Evolutionary conservation across 2,329 filamentous ascomycete species (phyloP).

Genomic region (Cryphonectria parasitica): DNA sequence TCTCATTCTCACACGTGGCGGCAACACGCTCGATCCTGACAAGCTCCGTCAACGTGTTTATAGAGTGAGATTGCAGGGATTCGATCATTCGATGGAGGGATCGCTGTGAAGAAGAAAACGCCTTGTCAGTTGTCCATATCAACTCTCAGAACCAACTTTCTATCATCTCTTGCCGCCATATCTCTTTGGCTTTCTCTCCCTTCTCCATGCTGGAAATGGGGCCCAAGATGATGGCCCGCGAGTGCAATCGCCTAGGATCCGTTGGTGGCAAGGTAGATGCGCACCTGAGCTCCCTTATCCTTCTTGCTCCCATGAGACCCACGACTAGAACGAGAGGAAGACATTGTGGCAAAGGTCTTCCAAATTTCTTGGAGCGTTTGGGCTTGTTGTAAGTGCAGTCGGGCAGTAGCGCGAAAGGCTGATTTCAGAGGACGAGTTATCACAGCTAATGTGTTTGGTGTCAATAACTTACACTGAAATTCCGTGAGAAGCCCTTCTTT

Average conservation of each 20-base stretch:
- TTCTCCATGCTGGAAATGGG: background rate
- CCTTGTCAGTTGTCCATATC: background rate
- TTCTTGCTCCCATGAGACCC: slow-evolving; percentile 21
- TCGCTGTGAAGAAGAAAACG: slow-evolving; percentile 32
- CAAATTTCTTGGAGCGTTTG: background rate
- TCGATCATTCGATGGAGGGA: slow-evolving; percentile 60
- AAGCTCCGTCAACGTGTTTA: slow-evolving; percentile 75
- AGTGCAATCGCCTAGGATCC: background rate
- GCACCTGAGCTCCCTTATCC: slow-evolving; percentile 27
- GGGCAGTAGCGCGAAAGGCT: background rate
- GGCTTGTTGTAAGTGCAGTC: background rate
- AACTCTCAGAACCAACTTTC: background rate
- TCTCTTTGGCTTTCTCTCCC: background rate
- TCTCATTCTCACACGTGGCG: slow-evolving; percentile 58
- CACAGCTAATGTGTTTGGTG: background rate
- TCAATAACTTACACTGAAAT: background rate
- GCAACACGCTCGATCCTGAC: slow-evolving; percentile 72
- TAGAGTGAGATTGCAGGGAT: slow-evolving; percentile 66
- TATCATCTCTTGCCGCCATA: background rate
- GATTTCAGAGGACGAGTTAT: background rate
- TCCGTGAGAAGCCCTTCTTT: background rate
- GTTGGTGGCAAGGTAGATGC: background rate
- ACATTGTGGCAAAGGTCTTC: slow-evolving; percentile 11
- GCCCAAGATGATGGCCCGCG: background rate
- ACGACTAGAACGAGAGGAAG: slow-evolving; percentile 25